A percentile compares a stretch with the other conserved stretches of the same genome.
These are phyloP conservation scores for Euphorbia lathyris DNA, from an alignment of 345 rosid genomes.

Conservation along the genomic window DNA sequence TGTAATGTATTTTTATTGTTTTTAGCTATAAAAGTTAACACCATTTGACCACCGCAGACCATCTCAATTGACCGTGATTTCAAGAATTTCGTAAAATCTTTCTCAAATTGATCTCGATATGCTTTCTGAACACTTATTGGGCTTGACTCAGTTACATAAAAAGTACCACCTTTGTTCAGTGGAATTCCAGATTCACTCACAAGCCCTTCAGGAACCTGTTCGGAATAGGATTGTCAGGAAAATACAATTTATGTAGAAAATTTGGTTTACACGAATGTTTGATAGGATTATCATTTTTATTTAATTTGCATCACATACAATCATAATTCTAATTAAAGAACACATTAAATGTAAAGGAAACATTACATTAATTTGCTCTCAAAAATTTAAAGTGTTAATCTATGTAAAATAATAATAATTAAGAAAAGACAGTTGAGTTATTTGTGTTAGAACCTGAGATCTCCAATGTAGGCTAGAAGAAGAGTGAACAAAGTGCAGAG, in stretches of 20 bases:
- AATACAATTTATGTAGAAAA: no score
- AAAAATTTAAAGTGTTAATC: no score
- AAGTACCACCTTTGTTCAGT: constrained; percentile 6
- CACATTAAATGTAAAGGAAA: no score
- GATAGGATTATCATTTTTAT: no score
- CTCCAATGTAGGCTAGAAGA: not conserved
- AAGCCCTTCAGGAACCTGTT: not conserved
- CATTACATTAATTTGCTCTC: no score
- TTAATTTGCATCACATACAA: no score
- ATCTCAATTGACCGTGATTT: constrained; percentile 41
- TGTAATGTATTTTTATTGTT: constrained; percentile 46
- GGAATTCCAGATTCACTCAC: not conserved
- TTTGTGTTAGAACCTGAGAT: constrained; percentile 23
- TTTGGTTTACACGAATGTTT: no score
- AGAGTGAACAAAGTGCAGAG: not conserved
- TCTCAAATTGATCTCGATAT: constrained; percentile 39
- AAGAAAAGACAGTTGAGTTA: not conserved
- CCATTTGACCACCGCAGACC: no score
- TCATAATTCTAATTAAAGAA: no score
- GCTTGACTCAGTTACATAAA: constrained; percentile 33
- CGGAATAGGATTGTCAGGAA: no score
- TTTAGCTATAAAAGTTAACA: no score
- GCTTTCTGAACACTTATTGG: constrained; percentile 33
- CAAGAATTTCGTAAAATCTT: constrained; percentile 46
- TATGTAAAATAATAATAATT: no score